Evolutionary conservation across 2,329 filamentous ascomycete species (phyloP).

Genomic region (Aspergillus latus): DNA sequence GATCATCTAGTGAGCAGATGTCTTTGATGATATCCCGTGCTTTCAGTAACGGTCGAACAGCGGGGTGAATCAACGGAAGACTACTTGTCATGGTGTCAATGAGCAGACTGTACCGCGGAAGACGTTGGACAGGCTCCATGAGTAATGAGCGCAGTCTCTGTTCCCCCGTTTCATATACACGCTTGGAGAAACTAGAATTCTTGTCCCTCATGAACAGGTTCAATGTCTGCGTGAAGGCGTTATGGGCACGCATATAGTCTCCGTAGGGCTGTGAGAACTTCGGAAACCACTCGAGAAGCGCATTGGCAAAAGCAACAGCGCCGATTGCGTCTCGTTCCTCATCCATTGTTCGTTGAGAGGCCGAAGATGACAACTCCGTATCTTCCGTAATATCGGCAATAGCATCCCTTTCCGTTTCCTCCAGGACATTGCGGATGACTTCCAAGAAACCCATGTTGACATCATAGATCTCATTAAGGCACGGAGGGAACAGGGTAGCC

Average conservation of each 20-base stretch:
- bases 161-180: conserved; percentile 80
- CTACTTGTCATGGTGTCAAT: conserved; percentile 93
- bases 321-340: conserved; percentile 70
- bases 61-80: conserved; percentile 81
- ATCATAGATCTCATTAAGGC: conserved; percentile 75
- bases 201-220: conserved; percentile 73
- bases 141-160: conserved; percentile 86
- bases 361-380: conserved; percentile 48
- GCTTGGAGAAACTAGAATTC: conserved; percentile 77
- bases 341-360: conserved; percentile 45
- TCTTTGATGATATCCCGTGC: conserved; percentile 92
- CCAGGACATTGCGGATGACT: conserved; percentile 72
- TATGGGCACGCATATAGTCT: conserved; percentile 88
- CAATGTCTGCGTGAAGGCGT: conserved; percentile 78
- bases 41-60: conserved; percentile 77
- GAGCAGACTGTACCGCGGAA: conserved; percentile 91
- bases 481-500: conserved; percentile 75
- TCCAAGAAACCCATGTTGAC: conserved; percentile 79
- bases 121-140: conserved; percentile 92
- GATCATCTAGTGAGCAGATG: conserved; percentile 88
- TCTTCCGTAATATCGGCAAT: conserved; percentile 70
- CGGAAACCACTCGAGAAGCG: conserved; percentile 89
- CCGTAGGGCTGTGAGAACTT: conserved; percentile 88
- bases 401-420: conserved; percentile 79
- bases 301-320: conserved; percentile 71